Base-by-base conservation (phyloP, 1,284 basidiomycete species). In the Ustilago xerochloae region DNA sequence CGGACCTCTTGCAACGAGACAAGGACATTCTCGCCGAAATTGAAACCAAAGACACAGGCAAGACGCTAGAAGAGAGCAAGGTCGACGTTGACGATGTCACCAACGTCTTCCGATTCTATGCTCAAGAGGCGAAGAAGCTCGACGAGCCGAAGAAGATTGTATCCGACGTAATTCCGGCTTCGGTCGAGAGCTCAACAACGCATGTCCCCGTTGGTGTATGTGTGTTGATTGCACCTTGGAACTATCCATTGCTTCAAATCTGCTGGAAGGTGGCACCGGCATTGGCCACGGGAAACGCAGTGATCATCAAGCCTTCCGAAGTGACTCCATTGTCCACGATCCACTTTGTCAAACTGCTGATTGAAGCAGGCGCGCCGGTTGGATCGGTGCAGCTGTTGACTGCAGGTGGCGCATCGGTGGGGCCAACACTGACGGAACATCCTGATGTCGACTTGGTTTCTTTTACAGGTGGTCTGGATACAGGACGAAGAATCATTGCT, bases 201-300 rank as follows among this genome's bases (percentile, higher is more conserved):
- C 75, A 80, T 29, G 78, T 81, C 24, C 81, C 83, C 15, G 83
- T 83, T 12, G 83, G 83, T 16, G 83, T 84, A 7, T 82, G 81
- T 50, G 82, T 82, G 18, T 71, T 84, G 29, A 84, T 84, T 46
- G 75, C 80, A 35, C 83, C 83, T 1, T 84, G 83, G 83, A 84
- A 84, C 75, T 84, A 80, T 39, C 82, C 82, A 0, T 63, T 84
- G 39, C 66, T 84, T 29, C 82, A 84, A 46, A 75, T 84, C 43
- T 84, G 81, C 70, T 84, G 82, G 82, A 78, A 84, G 63, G 74
- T 84, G 12, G 83, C 82, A 2, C 83, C 83, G 1, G 83, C 83
- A 18, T 72, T 84, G 13, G 82, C 76, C 0, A 77, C 82, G 6
- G 83, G 83, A 33, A 84, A 84, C 45, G 74, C 68, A 12, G 75